These are phyloP conservation scores for Colletotrichum sidae DNA, from an alignment of 2,329 filamentous ascomycete species.

Conservation along the genomic window DNA sequence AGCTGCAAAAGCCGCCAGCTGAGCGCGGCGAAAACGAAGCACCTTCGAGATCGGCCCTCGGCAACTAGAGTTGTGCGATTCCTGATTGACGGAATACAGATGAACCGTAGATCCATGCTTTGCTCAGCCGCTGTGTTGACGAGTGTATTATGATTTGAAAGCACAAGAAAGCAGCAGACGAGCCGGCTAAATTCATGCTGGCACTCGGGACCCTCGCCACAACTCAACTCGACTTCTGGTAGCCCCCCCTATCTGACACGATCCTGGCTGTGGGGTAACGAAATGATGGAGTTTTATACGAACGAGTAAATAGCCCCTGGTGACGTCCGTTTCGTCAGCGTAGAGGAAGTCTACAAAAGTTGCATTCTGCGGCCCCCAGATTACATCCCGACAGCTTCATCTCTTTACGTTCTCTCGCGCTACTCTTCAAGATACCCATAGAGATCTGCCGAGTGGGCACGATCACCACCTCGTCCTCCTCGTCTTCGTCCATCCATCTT, in stretches of 20 bases:
- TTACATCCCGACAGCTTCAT: neutral
- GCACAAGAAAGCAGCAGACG: neutral
- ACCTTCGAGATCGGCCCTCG: slow-evolving; percentile 8
- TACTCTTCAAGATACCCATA: neutral
- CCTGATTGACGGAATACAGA: slow-evolving; percentile 15
- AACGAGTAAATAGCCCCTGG: neutral
- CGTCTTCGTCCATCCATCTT: neutral
- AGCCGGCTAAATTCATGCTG: slow-evolving; percentile 24
- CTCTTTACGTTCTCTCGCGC: neutral
- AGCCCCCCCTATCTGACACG: slow-evolving; percentile 10
- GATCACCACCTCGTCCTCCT: neutral
- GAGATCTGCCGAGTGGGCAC: neutral
- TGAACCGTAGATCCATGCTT: slow-evolving; percentile 7
- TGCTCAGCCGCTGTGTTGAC: slow-evolving; percentile 2
- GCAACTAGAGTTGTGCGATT: slow-evolving; percentile 22
- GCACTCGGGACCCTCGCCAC: no score
- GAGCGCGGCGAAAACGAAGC: neutral
- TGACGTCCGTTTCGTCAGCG: neutral
- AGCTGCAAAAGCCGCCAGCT: neutral
- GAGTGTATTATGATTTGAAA: neutral
- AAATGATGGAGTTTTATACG: slow-evolving; percentile 27
- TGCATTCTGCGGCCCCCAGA: neutral
- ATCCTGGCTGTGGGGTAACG: slow-evolving; percentile 28
- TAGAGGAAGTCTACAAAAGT: slow-evolving; percentile 23
- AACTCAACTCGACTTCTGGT: neutral